Percentiles rank a stretch among this genome's conserved stretches.
Evolutionary conservation across 2,329 filamentous ascomycete species (phyloP).

Genomic region (Zelopaecilomyces penicillatus): DNA sequence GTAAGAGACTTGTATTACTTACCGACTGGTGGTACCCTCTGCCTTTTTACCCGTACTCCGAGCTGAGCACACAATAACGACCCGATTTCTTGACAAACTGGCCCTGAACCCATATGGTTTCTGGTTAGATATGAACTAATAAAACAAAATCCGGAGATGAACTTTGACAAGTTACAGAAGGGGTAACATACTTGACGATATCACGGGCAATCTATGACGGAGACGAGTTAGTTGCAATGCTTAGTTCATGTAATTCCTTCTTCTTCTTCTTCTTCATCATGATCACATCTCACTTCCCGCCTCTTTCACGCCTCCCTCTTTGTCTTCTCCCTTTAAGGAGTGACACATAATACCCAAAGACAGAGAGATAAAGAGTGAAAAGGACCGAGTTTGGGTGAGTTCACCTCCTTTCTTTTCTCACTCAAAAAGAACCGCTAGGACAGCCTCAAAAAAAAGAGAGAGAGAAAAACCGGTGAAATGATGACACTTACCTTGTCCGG

Average conservation of each 20-base stretch:
- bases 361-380: background rate
- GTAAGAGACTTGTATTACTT: slow-evolving; percentile 30
- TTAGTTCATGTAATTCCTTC: background rate
- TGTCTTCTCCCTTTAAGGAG: background rate
- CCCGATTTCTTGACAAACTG: slow-evolving; percentile 57
- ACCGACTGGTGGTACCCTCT: slow-evolving; percentile 92
- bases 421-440: background rate
- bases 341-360: background rate
- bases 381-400: background rate
- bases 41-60: slow-evolving; percentile 89
- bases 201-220: slow-evolving; percentile 31
- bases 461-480: background rate
- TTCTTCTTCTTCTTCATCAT: no score
- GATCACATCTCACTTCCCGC: no score
- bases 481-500: slow-evolving; percentile 51
- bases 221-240: background rate
- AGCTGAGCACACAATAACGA: slow-evolving; percentile 92
- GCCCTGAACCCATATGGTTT: slow-evolving; percentile 17
- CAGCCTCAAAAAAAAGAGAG: background rate
- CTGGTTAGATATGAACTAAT: background rate
- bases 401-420: background rate
- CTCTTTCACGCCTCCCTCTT: no score
- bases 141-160: background rate
- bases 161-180: background rate
- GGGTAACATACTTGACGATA: slow-evolving; percentile 31